Base-by-base conservation (phyloP, 345 rosid genomes). In the Carallia brachiata region DNA sequence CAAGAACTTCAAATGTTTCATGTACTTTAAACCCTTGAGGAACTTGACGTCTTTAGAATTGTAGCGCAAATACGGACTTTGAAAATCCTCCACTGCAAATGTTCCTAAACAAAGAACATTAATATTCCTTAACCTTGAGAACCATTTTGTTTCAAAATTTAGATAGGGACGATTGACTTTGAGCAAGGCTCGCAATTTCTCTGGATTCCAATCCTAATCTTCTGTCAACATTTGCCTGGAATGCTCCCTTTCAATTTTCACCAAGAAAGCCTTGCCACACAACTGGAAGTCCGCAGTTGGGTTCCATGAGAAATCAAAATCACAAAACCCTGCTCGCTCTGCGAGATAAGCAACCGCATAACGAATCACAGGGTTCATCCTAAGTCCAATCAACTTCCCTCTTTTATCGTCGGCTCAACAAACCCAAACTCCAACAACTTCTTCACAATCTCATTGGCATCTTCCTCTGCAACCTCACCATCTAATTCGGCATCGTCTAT, bases 161-260 rank as follows among this genome's bases (percentile, higher is more conserved):
- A 81, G 87, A 19, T 63, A 75, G 68, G 73, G 71, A 44, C 81
- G 85, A 7, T 78, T 80, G 15, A 88, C 73, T 68, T 88, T 84
- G 79, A 88, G 80, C 37, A 88, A 65, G 1, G 90, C 75, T 62
- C 39, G 53, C 57, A 78, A 63, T n/a, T 61, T 48, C 31, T 54
- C 70, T 47, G 60, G 72, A 18, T 5, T 19, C 9, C 2, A 36
- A 55, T 16, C 61, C 1, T 15, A 52, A 37, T 2, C 44, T 30
- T 15, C 6, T 27, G 73, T 23, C 37, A 75, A 30, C 12, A 9
- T 18, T 9, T 0, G 69, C 63, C 56, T 4, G 6, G 77, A 74
- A 2, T 73, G 69, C 0, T 18, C 72, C 28, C 19, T 69, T 54
- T 47, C 71, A 12, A 34, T 27, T 65, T 56, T 74, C 30, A 82